Conservation (phyloP, 2,329 filamentous ascomycete genomes). For the Pezicula neosporulosa region DNA sequence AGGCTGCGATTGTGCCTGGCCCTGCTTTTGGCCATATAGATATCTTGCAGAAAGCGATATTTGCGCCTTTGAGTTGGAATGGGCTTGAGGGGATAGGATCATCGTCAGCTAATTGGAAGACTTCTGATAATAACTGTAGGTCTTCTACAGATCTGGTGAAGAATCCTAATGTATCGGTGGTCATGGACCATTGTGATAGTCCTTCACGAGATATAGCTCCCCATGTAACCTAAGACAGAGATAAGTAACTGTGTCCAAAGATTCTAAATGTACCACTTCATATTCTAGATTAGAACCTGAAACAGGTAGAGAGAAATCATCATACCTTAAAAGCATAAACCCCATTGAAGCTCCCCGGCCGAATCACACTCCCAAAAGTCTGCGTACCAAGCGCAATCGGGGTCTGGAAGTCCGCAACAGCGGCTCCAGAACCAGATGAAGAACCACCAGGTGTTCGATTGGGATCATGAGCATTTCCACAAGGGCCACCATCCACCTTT, state of each 20-base stretch:
- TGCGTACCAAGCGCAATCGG: constrained; percentile 59
- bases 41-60: constrained; percentile 52
- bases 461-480: constrained; percentile 50
- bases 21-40: constrained; percentile 46
- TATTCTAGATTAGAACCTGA: too few species aligned
- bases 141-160: constrained; percentile 55
- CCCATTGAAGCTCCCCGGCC: constrained; percentile 60
- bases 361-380: constrained; percentile 59
- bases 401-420: constrained; percentile 57
- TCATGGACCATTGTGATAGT: constrained; percentile 51
- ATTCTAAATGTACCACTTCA: not conserved
- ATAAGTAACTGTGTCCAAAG: not conserved
- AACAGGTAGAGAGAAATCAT: not conserved
- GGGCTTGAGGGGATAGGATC: constrained; percentile 18
- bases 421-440: constrained; percentile 60
- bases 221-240: constrained; percentile 48
- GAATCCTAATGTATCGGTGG: constrained; percentile 59
- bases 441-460: constrained; percentile 59
- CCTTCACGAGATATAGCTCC: constrained; percentile 57
- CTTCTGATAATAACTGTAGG: constrained; percentile 48
- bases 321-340: constrained; percentile 53
- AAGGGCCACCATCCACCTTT: constrained; percentile 46
- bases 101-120: constrained; percentile 50
- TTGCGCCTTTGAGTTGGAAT: constrained; percentile 41
- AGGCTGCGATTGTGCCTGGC: constrained; percentile 38